Base-by-base conservation (phyloP, 1,284 basidiomycete genomes). In the Volvariella surrecta region DNA sequence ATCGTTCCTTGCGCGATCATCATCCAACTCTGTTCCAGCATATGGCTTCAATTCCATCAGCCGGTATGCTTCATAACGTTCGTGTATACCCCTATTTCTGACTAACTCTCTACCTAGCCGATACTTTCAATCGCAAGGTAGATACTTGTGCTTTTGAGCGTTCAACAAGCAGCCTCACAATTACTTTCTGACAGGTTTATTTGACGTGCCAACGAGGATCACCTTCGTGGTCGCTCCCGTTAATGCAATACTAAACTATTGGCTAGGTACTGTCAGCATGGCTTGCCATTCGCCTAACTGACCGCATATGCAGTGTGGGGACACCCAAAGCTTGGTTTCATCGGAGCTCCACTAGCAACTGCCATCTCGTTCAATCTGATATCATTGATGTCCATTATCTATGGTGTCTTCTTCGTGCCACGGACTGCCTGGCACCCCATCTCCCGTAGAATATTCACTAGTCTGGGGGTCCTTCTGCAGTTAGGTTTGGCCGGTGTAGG, bases 301-400 rank as follows among this genome's bases (percentile, higher is more conserved):
- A 6, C 42, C 7, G 11, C 42, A n/a, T 40, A 9, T n/a, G 39
- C 41, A 84, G 88, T 94, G 0, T 92, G 89, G 88, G 90, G 90
- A 2, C 90, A 90, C 0, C 64, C 72, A 21, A 70, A 87, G 13
- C 68, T 98, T 1, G 95, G 95, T 6, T 99, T 93, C 62, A 80
- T 92, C 46, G 95, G 95, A 7, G 94, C 94, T 1, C 94, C 95
- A 0, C 71, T 97, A 30, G 89, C 94, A 0, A 91, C 89, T 0
- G 86, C 88, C 0, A 73, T 95, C 47, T 89, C 87, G 2, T 90
- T 91, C 68, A 95, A 92, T 62, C 68, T 95, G 22, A 84, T 93
- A 46, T 76, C 81, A 8, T 34, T 86, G 31, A 57, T 79, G 37
- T 85, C 81, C 1, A 59, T 89, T 31, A 44, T 72, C n/a, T 95